These are phyloP conservation scores for Fremontodendron californicum DNA, from an alignment of 345 rosid species.

Conservation along the genomic window DNA sequence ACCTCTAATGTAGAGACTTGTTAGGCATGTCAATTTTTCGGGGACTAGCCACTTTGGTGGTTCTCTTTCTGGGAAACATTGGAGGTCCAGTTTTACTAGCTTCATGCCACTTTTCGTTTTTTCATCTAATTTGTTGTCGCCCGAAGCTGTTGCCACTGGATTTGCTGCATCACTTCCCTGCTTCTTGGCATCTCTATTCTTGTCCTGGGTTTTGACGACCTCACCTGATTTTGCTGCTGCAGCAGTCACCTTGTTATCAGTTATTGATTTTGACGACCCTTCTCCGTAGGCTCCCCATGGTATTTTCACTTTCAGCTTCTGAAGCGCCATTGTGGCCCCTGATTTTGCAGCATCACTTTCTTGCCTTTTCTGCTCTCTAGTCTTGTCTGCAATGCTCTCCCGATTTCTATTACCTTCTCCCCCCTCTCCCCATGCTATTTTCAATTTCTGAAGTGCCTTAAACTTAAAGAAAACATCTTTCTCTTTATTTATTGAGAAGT, in stretches of 20 bases:
- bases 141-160: no score
- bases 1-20: conserved; percentile 34
- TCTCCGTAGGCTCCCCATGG: not conserved
- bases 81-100: conserved; percentile 36
- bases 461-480: not conserved
- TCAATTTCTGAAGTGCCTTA: conserved; percentile 19
- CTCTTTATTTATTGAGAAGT: not conserved
- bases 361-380: not conserved
- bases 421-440: conserved; percentile 39
- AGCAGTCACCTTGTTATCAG: not conserved
- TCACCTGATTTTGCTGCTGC: no score
- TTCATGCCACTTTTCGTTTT: not conserved
- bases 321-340: no score
- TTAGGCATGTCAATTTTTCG: not conserved
- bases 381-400: not conserved
- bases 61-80: conserved; percentile 17
- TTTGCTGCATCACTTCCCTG: no score
- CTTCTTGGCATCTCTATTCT: no score
- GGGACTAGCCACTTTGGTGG: conserved; percentile 28
- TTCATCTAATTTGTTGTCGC: not conserved
- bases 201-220: no score
- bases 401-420: not conserved
- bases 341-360: not conserved
- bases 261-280: not conserved
- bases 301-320: not conserved